A percentile compares a stretch with the other conserved stretches of the same genome.
Evolutionary conservation across 2,329 filamentous ascomycete species (phyloP).

Genomic region (Fusarium compactum): DNA sequence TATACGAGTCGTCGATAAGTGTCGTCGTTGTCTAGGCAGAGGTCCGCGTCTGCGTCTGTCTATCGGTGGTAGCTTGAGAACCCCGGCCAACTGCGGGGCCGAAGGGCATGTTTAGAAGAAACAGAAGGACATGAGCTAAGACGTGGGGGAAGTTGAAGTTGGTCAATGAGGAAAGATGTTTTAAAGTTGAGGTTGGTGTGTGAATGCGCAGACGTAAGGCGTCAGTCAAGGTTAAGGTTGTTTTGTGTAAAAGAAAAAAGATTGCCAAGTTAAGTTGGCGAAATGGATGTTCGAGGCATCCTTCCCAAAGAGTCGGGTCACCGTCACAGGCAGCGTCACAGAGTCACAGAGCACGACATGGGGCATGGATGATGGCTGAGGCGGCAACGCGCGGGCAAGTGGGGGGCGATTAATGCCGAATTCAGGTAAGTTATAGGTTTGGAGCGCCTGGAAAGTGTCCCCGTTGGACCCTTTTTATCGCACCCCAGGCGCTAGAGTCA

Average conservation of each 20-base stretch:
- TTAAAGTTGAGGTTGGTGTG: constrained; percentile 3
- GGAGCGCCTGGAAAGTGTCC: constrained; percentile 19
- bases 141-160: background rate
- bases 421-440: constrained; percentile 19
- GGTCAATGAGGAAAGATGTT: background rate
- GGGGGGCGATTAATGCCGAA: constrained; percentile 17
- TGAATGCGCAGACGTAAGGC: constrained; percentile 13
- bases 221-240: constrained; percentile 15
- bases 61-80: constrained; percentile 50
- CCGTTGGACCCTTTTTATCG: constrained; percentile 24
- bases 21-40: constrained; percentile 23
- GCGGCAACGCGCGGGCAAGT: constrained; percentile 38
- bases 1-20: constrained; percentile 23
- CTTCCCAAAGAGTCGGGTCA: constrained; percentile 45
- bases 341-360: no score
- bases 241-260: constrained; percentile 3
- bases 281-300: constrained; percentile 35
- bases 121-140: constrained; percentile 39
- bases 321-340: constrained; percentile 37
- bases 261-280: constrained; percentile 24
- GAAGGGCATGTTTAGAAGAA: constrained; percentile 51
- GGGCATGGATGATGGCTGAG: constrained; percentile 43
- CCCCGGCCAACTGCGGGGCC: constrained; percentile 53
- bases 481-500: constrained; percentile 31
- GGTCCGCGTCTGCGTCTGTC: constrained; percentile 38